These are phyloP conservation scores for Aspergillus conjunctus DNA, from an alignment of 495 filamentous ascomycete genomes.

Conservation along the genomic window DNA sequence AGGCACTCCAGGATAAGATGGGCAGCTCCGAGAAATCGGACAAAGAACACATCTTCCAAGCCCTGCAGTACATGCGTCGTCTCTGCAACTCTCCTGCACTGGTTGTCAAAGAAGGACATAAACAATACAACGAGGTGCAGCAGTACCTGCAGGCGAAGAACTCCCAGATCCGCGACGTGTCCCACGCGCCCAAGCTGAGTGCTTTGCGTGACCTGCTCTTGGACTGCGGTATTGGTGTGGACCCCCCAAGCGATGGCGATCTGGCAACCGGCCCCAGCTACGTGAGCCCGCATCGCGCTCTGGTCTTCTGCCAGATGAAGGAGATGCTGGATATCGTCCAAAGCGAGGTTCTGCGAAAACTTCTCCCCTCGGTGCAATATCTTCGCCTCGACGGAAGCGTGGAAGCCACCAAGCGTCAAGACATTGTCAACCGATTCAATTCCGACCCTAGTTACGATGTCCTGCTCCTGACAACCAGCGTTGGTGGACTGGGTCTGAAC, in stretches of 20 bases:
- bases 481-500: constrained; percentile 93
- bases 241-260: constrained; percentile 55
- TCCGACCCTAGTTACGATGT: constrained; percentile 94
- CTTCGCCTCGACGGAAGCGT: constrained; percentile 90
- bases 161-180: constrained; percentile 76
- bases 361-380: constrained; percentile 85
- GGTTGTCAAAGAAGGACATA: constrained; percentile 91
- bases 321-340: constrained; percentile 99
- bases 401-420: constrained; percentile 85
- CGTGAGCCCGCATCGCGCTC: constrained; percentile 90
- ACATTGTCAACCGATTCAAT: constrained; percentile 98
- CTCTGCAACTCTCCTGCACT: constrained; percentile 96
- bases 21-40: constrained; percentile 79
- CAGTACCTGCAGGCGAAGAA: constrained; percentile 65
- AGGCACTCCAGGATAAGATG: constrained; percentile 75
- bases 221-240: constrained; percentile 90
- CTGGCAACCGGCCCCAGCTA: constrained; percentile 71
- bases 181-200: constrained; percentile 89
- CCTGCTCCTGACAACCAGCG: constrained; percentile 87
- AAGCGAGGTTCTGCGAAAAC: constrained; percentile 79
- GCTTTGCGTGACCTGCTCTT: constrained; percentile 87
- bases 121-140: constrained; percentile 84
- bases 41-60: constrained; percentile 99
- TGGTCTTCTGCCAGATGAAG: constrained; percentile 99
- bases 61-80: constrained; percentile 98